Conservation (phyloP, 139 green algal species). For the Marvania coccoides region DNA sequence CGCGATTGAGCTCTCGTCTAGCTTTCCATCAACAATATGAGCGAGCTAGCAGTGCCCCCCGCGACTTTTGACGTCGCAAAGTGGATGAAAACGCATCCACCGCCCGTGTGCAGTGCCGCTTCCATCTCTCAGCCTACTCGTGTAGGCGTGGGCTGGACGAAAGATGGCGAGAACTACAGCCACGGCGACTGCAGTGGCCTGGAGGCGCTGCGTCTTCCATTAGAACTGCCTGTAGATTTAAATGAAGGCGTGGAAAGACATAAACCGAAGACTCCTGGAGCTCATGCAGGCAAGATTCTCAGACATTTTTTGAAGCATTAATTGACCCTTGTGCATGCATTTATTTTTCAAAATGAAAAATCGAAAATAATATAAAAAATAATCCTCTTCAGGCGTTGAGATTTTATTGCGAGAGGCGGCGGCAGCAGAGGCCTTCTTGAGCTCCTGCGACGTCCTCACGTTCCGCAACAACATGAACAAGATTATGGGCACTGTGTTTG, state of each 20-base stretch:
- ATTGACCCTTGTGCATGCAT: too few relatives aligned
- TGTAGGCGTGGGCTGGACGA: neutral
- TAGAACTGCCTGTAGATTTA: neutral
- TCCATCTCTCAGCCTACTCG: neutral
- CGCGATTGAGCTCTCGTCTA: too few relatives aligned
- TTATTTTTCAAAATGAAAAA: too few relatives aligned
- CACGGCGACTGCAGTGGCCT: neutral
- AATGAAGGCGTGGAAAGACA: neutral
- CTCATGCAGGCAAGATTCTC: neutral
- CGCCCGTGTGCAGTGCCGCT: too few relatives aligned
- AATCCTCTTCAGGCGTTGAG: neutral
- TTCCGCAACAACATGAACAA: constrained; percentile 30
- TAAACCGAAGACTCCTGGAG: neutral
- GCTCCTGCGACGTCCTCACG: neutral
- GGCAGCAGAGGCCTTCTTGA: neutral
- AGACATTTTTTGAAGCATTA: too few relatives aligned
- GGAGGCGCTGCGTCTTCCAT: neutral
- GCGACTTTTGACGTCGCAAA: too few relatives aligned
- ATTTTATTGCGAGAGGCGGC: neutral
- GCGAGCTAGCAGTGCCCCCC: too few relatives aligned
- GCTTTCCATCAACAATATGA: too few relatives aligned
- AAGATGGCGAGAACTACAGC: neutral
- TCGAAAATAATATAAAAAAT: too few relatives aligned
- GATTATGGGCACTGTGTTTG: constrained; percentile 2
- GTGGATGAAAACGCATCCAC: too few relatives aligned